These are phyloP conservation scores for Dichomitus squalens DNA, from an alignment of 1,284 basidiomycete genomes.

Conservation along the genomic window DNA sequence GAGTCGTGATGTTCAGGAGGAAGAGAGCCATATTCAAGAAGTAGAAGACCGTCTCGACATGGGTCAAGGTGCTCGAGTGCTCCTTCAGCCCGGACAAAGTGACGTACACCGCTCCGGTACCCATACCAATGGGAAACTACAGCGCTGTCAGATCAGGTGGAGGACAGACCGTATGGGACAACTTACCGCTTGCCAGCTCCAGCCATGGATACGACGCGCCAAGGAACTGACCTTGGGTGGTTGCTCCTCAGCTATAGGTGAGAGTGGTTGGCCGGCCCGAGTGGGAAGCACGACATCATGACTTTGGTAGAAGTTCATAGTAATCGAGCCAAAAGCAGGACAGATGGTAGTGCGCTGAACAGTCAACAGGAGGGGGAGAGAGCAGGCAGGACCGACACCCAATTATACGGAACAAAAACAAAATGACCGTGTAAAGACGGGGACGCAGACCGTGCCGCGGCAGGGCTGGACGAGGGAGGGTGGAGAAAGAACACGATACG, in stretches of 20 bases:
- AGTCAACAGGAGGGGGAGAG: background rate
- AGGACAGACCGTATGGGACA: background rate
- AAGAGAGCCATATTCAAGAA: slow-evolving; percentile 49
- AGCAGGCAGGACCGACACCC: background rate
- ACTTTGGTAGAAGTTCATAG: slow-evolving; percentile 5
- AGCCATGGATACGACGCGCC: slow-evolving; percentile 48
- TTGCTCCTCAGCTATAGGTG: background rate
- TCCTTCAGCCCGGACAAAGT: slow-evolving; percentile 44
- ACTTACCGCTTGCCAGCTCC: slow-evolving; percentile 50
- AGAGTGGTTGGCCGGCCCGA: slow-evolving; percentile 5
- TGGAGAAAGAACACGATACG: background rate
- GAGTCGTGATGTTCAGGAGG: slow-evolving; percentile 43
- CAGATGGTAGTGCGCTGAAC: background rate
- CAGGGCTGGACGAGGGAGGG: slow-evolving; percentile 11
- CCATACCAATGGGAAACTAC: slow-evolving; percentile 54
- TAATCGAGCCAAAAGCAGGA: background rate
- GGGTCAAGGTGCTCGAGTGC: slow-evolving; percentile 36
- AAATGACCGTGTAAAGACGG: background rate
- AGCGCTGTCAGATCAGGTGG: background rate
- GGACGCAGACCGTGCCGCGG: slow-evolving; percentile 12
- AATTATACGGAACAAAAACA: slow-evolving; percentile 9
- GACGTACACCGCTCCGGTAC: slow-evolving; percentile 51
- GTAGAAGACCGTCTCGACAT: slow-evolving; percentile 47
- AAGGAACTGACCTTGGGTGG: slow-evolving; percentile 26
- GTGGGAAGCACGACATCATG: slow-evolving; percentile 16